phyloP scores from a whole-genome alignment of 2,329 filamentous ascomycete species.

The Xylaria multiplex region DNA sequence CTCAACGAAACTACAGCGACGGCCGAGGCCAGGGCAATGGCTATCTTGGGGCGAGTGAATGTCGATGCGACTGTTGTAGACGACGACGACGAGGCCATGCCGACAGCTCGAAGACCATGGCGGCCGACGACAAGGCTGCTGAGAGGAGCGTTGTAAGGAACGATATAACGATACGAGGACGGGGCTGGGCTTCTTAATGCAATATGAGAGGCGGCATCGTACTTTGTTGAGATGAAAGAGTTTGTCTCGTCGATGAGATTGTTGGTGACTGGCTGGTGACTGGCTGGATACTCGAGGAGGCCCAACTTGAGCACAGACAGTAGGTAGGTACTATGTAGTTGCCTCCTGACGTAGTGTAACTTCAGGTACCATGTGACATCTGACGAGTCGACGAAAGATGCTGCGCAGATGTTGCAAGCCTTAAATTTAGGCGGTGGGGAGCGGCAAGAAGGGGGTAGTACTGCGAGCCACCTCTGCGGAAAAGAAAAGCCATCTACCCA shows the following conservation, averaged over 20 bases:
- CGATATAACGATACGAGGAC: slow-evolving; percentile 5
- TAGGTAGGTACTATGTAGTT: background rate
- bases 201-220: slow-evolving; percentile 8
- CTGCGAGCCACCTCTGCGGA: no score
- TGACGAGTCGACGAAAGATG: background rate
- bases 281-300: background rate
- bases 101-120: slow-evolving; percentile 44
- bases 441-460: slow-evolving; percentile 4
- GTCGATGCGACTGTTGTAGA: slow-evolving; percentile 63
- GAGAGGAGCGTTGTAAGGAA: background rate
- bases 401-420: background rate
- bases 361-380: background rate
- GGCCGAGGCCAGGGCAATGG: slow-evolving; percentile 65
- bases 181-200: background rate
- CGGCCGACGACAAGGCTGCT: slow-evolving; percentile 30
- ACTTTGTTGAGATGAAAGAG: no score
- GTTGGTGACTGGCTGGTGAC: background rate
- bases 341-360: background rate
- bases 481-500: no score
- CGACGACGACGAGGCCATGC: slow-evolving; percentile 57
- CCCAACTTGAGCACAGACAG: background rate
- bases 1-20: slow-evolving; percentile 66
- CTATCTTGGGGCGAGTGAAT: slow-evolving; percentile 64
- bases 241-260: slow-evolving; percentile 4
- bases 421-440: slow-evolving; percentile 16